A percentile compares a stretch with the other conserved stretches of the same genome.
Conservation (phyloP, 768 basidiomycete species). For the Leccinum incarnatum region DNA sequence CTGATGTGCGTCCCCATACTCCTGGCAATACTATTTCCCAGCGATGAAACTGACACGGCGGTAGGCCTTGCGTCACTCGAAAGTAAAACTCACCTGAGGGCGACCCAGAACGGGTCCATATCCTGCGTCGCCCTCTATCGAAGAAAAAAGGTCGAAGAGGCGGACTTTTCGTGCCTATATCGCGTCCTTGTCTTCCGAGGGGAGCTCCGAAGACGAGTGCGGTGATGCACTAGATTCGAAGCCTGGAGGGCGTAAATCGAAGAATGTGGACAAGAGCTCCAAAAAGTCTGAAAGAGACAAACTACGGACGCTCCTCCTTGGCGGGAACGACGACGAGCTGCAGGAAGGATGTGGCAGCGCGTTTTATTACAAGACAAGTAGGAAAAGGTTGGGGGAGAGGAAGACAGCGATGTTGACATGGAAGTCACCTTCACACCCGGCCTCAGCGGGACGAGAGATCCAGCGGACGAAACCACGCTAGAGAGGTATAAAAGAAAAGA, state of each 20-base stretch:
- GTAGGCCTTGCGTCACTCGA: slow-evolving; percentile 94
- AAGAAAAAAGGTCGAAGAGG: slow-evolving; percentile 87
- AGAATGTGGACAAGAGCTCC: slow-evolving; percentile 20
- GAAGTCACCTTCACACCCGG: slow-evolving; percentile 95
- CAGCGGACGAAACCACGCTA: slow-evolving; percentile 76
- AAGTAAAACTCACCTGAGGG: slow-evolving; percentile 97
- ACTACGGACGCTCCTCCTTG: slow-evolving; percentile 74
- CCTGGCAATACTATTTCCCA: background rate
- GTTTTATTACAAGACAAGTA: slow-evolving; percentile 22
- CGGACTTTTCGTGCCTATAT: slow-evolving; percentile 81
- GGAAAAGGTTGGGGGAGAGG: slow-evolving; percentile 21
- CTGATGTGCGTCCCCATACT: slow-evolving; percentile 65
- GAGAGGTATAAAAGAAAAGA: slow-evolving; percentile 89
- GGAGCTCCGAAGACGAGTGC: slow-evolving; percentile 37
- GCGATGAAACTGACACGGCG: background rate
- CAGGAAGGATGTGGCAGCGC: slow-evolving; percentile 82
- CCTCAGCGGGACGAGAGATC: slow-evolving; percentile 52
- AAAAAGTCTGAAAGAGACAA: slow-evolving; percentile 57
- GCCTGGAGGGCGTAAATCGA: slow-evolving; percentile 8
- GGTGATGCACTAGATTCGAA: background rate
- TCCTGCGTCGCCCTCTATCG: slow-evolving; percentile 77
- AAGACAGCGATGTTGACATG: slow-evolving; percentile 66
- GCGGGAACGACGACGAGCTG: slow-evolving; percentile 59
- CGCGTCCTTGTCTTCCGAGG: slow-evolving; percentile 65
- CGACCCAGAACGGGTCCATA: slow-evolving; percentile 78